These are phyloP conservation scores for Zalaria sp. DNA, from an alignment of 2,329 filamentous ascomycete genomes.

Conservation along the genomic window DNA sequence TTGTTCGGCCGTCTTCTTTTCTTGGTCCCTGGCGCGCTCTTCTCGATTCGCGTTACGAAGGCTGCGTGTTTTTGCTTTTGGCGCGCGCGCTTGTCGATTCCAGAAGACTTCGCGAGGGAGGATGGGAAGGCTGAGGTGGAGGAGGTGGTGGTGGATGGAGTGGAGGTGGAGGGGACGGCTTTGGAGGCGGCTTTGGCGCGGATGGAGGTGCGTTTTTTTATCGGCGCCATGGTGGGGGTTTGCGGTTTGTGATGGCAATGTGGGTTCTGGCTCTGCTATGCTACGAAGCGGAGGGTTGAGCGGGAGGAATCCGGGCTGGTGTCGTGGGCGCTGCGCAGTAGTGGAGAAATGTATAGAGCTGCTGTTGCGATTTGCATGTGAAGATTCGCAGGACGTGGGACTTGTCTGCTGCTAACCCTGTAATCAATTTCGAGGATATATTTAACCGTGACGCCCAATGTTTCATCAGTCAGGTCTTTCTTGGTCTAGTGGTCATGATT, in stretches of 20 bases:
- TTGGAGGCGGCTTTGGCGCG: constrained; percentile 39
- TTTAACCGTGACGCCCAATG: no score
- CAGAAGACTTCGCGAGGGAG: no score
- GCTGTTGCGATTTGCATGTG: no score
- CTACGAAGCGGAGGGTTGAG: neutral
- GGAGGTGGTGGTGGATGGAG: constrained; percentile 26
- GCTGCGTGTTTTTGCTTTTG: constrained; percentile 40
- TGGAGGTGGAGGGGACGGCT: constrained; percentile 24
- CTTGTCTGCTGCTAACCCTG: no score
- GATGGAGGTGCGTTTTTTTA: constrained; percentile 41
- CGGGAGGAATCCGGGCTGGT: neutral
- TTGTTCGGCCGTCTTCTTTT: constrained; percentile 57
- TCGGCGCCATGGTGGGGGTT: constrained; percentile 22
- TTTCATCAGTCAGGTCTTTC: no score
- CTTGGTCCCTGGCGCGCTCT: constrained; percentile 37
- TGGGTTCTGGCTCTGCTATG: no score
- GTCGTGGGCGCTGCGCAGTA: no score
- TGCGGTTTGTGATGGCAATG: neutral
- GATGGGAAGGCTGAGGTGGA: neutral
- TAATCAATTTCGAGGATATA: no score
- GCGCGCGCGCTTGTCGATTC: no score
- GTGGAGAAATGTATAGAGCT: no score
- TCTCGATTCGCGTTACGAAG: constrained; percentile 64
- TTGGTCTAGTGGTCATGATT: neutral
- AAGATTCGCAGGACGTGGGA: no score